These are phyloP conservation scores for Nicotiana benthamiana DNA, from an alignment of 257 asterid genomes.

Conservation along the genomic window DNA sequence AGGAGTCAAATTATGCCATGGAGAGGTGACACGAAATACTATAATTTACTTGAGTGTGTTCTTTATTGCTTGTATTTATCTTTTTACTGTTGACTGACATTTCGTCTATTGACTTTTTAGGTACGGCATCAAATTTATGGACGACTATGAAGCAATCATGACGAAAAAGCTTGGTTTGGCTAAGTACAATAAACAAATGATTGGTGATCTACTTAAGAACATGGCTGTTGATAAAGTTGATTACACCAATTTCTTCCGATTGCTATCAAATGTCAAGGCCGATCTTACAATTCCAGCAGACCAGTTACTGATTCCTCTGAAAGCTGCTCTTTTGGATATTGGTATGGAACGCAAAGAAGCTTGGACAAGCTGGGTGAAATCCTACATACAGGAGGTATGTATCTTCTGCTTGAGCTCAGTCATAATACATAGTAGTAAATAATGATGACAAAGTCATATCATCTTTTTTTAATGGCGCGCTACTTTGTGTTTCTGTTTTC, in stretches of 20 bases:
- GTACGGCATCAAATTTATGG: conserved; percentile 91
- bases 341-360: conserved; percentile 93
- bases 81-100: not conserved
- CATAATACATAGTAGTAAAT: not conserved
- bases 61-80: not conserved
- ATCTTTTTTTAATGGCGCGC: not conserved
- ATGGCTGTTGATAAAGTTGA: conserved; percentile 98
- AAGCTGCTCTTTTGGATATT: conserved; percentile 89
- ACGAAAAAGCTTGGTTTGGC: conserved; percentile 86
- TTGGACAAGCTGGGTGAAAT: conserved; percentile 84
- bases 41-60: not conserved
- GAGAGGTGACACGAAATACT: conserved; percentile 50
- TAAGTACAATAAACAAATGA: conserved; percentile 82
- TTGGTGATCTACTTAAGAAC: conserved; percentile 81
- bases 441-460: not conserved
- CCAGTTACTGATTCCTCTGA: conserved; percentile 68
- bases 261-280: conserved; percentile 78
- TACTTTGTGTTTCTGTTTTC: not conserved
- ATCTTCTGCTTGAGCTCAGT: not conserved
- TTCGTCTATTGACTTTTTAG: conserved; percentile 25
- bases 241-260: conserved; percentile 94
- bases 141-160: conserved; percentile 89
- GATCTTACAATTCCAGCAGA: conserved; percentile 53
- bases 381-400: conserved; percentile 76
- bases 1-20: conserved; percentile 77